phyloP scores from a whole-genome alignment of 2,329 filamentous ascomycete species.

The Phaeosphaeriaceae sp. region DNA sequence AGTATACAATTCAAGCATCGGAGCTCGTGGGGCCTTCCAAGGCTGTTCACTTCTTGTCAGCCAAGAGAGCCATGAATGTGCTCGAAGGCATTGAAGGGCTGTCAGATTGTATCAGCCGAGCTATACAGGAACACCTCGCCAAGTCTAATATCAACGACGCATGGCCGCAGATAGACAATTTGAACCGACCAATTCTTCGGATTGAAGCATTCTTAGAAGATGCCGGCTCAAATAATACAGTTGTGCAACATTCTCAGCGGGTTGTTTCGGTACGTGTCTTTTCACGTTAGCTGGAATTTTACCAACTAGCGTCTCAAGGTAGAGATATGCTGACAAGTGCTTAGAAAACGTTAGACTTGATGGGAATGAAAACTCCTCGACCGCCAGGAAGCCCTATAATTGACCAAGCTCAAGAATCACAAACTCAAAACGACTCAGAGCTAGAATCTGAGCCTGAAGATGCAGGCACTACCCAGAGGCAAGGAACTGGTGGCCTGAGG shows the following conservation, averaged over 20 bases:
- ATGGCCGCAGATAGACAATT: conserved; percentile 33
- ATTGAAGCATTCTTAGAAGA: conserved; percentile 44
- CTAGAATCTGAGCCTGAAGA: neutral
- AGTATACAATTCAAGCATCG: too few species aligned
- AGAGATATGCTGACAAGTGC: conserved; percentile 10
- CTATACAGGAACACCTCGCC: conserved; percentile 38
- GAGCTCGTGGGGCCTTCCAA: too few species aligned
- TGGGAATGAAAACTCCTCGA: conserved; percentile 30
- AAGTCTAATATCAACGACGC: conserved; percentile 27
- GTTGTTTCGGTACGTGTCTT: conserved; percentile 35
- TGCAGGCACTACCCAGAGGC: conserved; percentile 19
- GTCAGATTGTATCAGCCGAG: conserved; percentile 36
- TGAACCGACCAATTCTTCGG: conserved; percentile 34
- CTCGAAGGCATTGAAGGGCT: conserved; percentile 34
- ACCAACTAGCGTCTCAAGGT: neutral
- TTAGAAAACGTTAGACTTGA: conserved; percentile 34
- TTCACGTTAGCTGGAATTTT: neutral
- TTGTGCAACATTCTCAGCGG: conserved; percentile 25
- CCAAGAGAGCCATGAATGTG: conserved; percentile 28
- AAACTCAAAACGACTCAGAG: conserved; percentile 4
- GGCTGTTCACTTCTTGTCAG: too few species aligned
- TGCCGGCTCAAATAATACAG: conserved; percentile 14
- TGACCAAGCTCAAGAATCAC: conserved; percentile 2
- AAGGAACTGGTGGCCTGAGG: conserved; percentile 36
- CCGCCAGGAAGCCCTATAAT: conserved; percentile 29